A percentile compares a stretch with the other conserved stretches of the same genome.
Evolutionary conservation across 805 yeast species (phyloP).

Genomic region (Yamadazyma insecticola): DNA sequence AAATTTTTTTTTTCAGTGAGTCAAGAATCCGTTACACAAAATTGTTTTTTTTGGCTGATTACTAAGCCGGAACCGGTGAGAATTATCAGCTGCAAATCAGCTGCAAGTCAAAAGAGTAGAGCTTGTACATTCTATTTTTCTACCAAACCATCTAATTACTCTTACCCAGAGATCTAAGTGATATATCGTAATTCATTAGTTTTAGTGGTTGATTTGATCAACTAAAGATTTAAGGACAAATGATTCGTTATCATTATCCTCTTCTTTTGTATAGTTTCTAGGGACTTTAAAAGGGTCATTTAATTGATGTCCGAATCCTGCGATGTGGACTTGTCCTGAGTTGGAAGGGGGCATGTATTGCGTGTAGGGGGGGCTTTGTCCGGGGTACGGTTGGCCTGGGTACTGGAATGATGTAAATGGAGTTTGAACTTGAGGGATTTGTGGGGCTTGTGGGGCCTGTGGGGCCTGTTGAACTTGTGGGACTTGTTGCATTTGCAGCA

Average conservation of each 20-base stretch:
- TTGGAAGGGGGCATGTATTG: conserved; percentile 4
- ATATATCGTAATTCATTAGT: no score
- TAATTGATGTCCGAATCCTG: neutral
- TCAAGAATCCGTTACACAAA: no score
- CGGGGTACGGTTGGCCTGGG: conserved; percentile 1
- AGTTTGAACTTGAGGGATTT: neutral
- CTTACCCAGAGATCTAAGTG: no score
- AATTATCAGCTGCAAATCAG: no score
- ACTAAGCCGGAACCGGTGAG: no score
- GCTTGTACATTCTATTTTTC: no score
- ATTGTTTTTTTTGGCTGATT: no score
- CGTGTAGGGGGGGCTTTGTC: conserved; percentile 55
- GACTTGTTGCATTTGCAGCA: neutral
- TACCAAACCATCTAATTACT: no score
- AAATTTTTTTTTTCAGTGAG: no score
- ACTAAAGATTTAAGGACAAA: conserved; percentile 38
- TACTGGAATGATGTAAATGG: neutral
- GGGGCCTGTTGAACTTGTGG: neutral
- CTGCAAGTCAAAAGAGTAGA: no score
- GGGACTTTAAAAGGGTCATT: conserved; percentile 2
- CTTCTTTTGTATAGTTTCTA: conserved; percentile 1
- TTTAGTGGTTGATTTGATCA: conserved; percentile 34
- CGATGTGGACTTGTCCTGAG: neutral
- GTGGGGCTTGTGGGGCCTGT: conserved; percentile 17
- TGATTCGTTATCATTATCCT: conserved; percentile 11